Evolutionary conservation across 2,329 filamentous ascomycete genomes (phyloP), one percentile per base, ranked within the genome.

Genomic region (Ophiostoma pallidulum): DNA sequence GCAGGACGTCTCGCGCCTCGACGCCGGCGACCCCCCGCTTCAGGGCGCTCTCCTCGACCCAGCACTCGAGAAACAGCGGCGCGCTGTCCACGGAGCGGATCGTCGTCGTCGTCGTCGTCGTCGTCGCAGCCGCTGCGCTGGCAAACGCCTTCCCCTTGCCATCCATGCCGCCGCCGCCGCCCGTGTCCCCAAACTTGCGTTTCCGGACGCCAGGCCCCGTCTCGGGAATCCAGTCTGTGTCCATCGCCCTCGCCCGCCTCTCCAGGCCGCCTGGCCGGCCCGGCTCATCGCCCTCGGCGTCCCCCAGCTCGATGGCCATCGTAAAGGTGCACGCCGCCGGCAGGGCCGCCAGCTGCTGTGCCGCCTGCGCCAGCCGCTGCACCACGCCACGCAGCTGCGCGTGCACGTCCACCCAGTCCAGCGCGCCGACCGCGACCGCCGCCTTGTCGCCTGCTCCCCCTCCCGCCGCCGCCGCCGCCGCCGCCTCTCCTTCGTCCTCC

Each of bases 381-480:
- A 91, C 67, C 0, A 79, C 79, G 2, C 77, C 85, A 22, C 86
- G 74, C 39, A 91, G 72, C 53, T 86, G 80, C 64, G 90, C 82
- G 44, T 86, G 76, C 6, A 91, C 69, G 59, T 90, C 77, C 0
- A 67, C 59, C 69, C 72, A 75, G 55, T 72, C 75, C 18, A 78
- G 32, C 8, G 9, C 16, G n/a, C n/a, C n/a, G n/a, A n/a, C n/a
- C n/a, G n/a, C n/a, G n/a, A n/a, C n/a, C n/a, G n/a, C n/a, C n/a
- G n/a, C n/a, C n/a, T n/a, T n/a, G n/a, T n/a, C n/a, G n/a, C n/a
- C n/a, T n/a, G n/a, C n/a, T n/a, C n/a, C n/a, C n/a, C 16, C 28
- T 18, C 9, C 24, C 31, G 20, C 6, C 7, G 24, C 13, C 35
- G 24, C 22, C 7, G 37, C 24, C 10, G 49, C 45, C 14, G 52